Evolutionary conservation across 371 early-diverging fungal species (phyloP), one percentile per base, ranked within the genome.

Genomic region (Mortierella sp.): DNA sequence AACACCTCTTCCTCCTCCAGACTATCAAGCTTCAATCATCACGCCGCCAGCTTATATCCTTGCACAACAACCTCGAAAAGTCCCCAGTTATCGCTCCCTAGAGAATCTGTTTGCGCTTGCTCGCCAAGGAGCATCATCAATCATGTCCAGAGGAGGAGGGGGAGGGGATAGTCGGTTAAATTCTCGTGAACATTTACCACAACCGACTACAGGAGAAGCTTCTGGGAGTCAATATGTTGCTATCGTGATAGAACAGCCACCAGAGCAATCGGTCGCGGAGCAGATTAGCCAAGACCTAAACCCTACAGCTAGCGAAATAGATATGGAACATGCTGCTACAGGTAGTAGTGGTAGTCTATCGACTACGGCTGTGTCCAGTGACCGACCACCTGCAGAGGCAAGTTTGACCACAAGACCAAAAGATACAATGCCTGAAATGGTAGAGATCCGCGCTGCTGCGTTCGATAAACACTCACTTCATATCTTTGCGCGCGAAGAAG

Each of bases 21-120:
- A 64, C 43, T 70, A 70, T 49, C 71, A 70, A 47, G 16, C 71
- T 1, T 70, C 71, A 1, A 70, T 64, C 59, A 64, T 70, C 64
- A 70, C 64, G 5, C 71, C 71, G 5, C 71, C 71, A 20, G 71
- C 71, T 8, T 70, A 70, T 40, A 64, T 70, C 43, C 39, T 64
- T 16, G 71, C 59, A n/a, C 65, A 64, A n/a, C 65, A 64, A 35
- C 64, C 64, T 6, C 26, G 71, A 57, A 70, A 70, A 32, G 71
- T 64, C 10, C 71, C 71, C 10, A 64, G 64, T 8, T 70, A 64
- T 22, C 39, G 64, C 24, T 70, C 71, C 0, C 64, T 70, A 16
- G 71, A 70, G 54, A 70, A 64, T 39, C 35, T 70, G 45, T 70
- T 70, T 47, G 39, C 71, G 30, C 55, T 54, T 64, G 51, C 64